Base-by-base conservation (phyloP, 495 filamentous ascomycete species). In the Podospora pseudopauciseta region DNA sequence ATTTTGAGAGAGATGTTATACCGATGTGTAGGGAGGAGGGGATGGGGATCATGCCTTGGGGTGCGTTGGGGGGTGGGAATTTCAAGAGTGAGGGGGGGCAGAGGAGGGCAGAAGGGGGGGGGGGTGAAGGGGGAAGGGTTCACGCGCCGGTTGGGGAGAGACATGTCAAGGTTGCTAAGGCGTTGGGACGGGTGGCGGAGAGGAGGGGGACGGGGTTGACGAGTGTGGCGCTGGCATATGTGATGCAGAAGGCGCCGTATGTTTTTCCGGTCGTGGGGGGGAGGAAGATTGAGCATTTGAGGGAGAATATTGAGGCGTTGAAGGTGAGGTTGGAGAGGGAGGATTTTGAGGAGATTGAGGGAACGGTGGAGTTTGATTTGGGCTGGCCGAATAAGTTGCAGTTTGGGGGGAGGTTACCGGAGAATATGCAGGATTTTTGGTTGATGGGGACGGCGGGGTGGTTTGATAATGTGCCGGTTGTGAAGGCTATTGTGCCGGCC, bases 31-130 rank as follows among this genome's bases (percentile, higher is more conserved):
- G 78, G 27, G 73, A 76, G 23, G 82, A 86, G 68, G 86, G 85
- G 23, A 89, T 89, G 87, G 86, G 81, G 0, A 58, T 89, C n/a
- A 77, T 78, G 0, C 86, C 87, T 0, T 89, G 85, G 84, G 84
- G 79, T 39, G 81, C 81, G 0, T 73, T 88, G 4, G 86, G 86
- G 44, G 69, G 80, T 5, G 87, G 87, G 13, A 74, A 80, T 68
- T 87, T 88, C 78, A 81, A 86, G 77, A 76, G 80, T 4, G 71
- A 72, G 63, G 78, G 81, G 70, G 69, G 72, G 30, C 30, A 32
- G 30, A 32, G 30, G 9, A 75, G 81, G 7, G 73, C 74, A 23
- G 77, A 80, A 65, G 76, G 59, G 61, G 70, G 64, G 76, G 79
- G 70, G 64, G 76, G 79, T 72, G 67, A 70, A 18, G 72, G 82